A percentile compares a stretch with the other conserved stretches of the same genome.
phyloP scores from a whole-genome alignment of 306 rosid genomes.

The Gastrolobium villosum region DNA sequence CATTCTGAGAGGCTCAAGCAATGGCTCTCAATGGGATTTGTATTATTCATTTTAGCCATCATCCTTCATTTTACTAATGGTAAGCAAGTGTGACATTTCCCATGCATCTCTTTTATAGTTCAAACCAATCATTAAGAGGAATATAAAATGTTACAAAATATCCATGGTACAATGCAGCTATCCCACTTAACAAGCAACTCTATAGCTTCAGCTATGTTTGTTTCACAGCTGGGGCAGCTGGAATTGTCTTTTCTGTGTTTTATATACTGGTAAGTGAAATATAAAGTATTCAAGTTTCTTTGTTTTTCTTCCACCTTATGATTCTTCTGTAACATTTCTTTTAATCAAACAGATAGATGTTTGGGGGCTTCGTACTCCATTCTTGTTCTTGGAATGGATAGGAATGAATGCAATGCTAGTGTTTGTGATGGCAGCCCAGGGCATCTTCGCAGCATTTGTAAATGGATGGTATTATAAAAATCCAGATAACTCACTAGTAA shows the following conservation, averaged over 20 bases:
- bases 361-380: conserved; percentile 69
- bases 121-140: no score
- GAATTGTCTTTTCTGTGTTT: conserved; percentile 70
- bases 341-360: conserved; percentile 68
- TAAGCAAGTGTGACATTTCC: conserved; percentile 25
- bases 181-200: conserved; percentile 82
- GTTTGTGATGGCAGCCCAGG: conserved; percentile 78
- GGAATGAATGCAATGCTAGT: conserved; percentile 90
- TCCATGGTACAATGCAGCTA: conserved; percentile 55
- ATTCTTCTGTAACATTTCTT: background rate
- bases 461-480: conserved; percentile 74
- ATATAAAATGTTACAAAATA: background rate
- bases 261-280: conserved; percentile 59
- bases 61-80: conserved; percentile 76
- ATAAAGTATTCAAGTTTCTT: background rate
- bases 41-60: conserved; percentile 61
- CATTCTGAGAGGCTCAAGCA: conserved; percentile 76
- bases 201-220: conserved; percentile 84
- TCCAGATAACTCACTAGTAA: conserved; percentile 58
- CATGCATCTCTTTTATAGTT: background rate
- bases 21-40: conserved; percentile 73
- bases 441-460: conserved; percentile 73
- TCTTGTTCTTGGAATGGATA: conserved; percentile 78
- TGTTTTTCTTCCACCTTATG: background rate
- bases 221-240: conserved; percentile 82